These are phyloP conservation scores for Neolentinus lepideus DNA, from an alignment of 1,284 basidiomycete genomes.

Conservation along the genomic window DNA sequence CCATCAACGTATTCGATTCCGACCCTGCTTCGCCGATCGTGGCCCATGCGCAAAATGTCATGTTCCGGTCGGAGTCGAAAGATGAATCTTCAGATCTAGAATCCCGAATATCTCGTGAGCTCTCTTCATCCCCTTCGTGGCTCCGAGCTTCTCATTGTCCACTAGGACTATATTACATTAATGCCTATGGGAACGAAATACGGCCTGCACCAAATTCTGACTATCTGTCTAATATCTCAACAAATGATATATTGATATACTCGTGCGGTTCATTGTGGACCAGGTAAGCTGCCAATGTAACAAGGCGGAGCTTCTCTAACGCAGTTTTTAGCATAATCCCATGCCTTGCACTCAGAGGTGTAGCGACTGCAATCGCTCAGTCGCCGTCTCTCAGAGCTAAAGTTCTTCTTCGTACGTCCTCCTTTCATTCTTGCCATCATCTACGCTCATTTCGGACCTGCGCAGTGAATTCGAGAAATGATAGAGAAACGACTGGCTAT, in stretches of 20 bases:
- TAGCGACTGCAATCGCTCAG: constrained; percentile 74
- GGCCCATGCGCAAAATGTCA: constrained; percentile 45
- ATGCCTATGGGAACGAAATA: constrained; percentile 87
- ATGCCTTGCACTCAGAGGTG: constrained; percentile 80
- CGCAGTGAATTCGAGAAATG: constrained; percentile 83
- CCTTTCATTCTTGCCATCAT: background rate
- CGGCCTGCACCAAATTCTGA: constrained; percentile 84
- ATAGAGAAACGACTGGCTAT: constrained; percentile 88
- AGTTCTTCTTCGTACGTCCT: constrained; percentile 68
- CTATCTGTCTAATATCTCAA: constrained; percentile 59
- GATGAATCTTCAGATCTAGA: constrained; percentile 51
- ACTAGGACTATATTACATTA: constrained; percentile 86
- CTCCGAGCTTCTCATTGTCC: background rate
- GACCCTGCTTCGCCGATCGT: constrained; percentile 25
- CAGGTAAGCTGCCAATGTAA: constrained; percentile 38
- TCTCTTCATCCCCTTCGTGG: background rate
- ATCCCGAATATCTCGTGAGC: constrained; percentile 61
- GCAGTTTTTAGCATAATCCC: constrained; percentile 64
- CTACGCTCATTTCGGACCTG: constrained; percentile 5
- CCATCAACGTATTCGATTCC: constrained; percentile 25
- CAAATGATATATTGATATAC: constrained; percentile 77
- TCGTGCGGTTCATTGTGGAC: constrained; percentile 94
- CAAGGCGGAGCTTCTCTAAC: background rate
- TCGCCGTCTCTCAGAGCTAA: constrained; percentile 74
- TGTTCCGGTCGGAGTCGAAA: constrained; percentile 54